Conservation (phyloP, 805 yeast species). For the Metschnikowia peoriensis region DNA sequence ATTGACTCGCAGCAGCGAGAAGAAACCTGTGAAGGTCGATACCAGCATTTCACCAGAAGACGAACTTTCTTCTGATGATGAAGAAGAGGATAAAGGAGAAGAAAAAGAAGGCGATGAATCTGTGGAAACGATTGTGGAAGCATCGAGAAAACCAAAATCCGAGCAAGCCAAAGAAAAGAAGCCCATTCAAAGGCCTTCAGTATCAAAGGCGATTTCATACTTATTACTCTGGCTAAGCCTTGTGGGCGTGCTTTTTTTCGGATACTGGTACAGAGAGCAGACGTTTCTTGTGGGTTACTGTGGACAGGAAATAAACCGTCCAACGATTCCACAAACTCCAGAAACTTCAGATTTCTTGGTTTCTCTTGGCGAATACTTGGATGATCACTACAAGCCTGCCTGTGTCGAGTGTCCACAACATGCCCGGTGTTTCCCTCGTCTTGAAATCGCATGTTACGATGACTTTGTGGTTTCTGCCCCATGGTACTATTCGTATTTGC, state of each 20-base stretch:
- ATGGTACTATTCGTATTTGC: conserved; percentile 53
- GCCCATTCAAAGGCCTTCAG: not conserved
- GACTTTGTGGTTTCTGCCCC: conserved; percentile 56
- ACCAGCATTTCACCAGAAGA: not conserved
- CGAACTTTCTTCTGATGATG: conserved; percentile 3
- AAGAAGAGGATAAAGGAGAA: too few species aligned
- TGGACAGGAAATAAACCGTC: conserved; percentile 54
- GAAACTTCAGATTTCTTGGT: conserved; percentile 30
- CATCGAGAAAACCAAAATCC: not conserved
- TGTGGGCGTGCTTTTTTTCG: conserved; percentile 38
- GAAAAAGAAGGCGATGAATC: conserved; percentile 1
- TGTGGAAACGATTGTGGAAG: not conserved
- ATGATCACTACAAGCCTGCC: conserved; percentile 47
- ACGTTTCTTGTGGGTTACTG: conserved; percentile 68
- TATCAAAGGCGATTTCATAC: conserved; percentile 13
- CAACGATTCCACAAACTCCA: conserved; percentile 34
- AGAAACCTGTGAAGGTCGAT: not conserved
- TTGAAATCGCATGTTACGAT: conserved; percentile 66
- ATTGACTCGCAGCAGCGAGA: conserved; percentile 1
- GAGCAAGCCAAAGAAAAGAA: not conserved
- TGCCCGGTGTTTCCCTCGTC: conserved; percentile 65
- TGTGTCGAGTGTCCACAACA: conserved; percentile 82
- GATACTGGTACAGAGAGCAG: conserved; percentile 65
- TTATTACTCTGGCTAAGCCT: conserved; percentile 33
- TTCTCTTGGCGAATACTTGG: conserved; percentile 45